Base-by-base conservation (phyloP, 2,329 filamentous ascomycete species). In the Fusarium longipes region DNA sequence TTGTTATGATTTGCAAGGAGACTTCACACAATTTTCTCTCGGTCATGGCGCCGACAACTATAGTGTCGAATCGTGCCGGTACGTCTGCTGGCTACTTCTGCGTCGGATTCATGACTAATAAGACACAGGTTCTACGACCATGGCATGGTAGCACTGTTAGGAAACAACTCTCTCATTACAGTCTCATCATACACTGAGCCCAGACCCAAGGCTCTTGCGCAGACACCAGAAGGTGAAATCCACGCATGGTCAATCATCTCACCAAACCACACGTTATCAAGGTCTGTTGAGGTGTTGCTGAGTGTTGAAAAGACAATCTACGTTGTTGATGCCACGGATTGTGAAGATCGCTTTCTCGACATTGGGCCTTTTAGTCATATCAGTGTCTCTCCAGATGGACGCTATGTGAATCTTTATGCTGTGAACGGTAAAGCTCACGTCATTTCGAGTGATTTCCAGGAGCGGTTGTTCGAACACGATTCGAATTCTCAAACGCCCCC, bases 381-480 rank as follows among this genome's bases (percentile, higher is more conserved):
- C 54, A 90, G 89, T 70, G 92, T 97, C 15, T 97, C 95, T 2
- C 95, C 96, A 0, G 95, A 97, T 73, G 96, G 94, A 22, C 91
- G 90, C 67, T 96, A 92, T 72, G 91, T 94, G 6, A 93, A 93
- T 0, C 85, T 99, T 30, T 98, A 97, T 75, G 95, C 93, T 0
- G 85, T 89, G 29, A 90, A 93, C 63, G 93, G 93, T 57, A 94
- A 89, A 70, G 89, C 96, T 20, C 97, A 96, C 85, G 92, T 99
- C 27, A 93, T 98, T 50, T 96, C 93, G 45, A 95, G 93, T 73
- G 95, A 99, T 77, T 98, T 98, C 77, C 93, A 97, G 76, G 93
- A 91, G 74, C 90, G 94, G 57, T 83, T 97, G 65, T 95, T 93
- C 75, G 94, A 98, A 79, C 95, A 98, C 75, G 89, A 97, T 73